These are phyloP conservation scores for Penicillium palitans DNA, from an alignment of 2,329 filamentous ascomycete genomes.

Conservation along the genomic window DNA sequence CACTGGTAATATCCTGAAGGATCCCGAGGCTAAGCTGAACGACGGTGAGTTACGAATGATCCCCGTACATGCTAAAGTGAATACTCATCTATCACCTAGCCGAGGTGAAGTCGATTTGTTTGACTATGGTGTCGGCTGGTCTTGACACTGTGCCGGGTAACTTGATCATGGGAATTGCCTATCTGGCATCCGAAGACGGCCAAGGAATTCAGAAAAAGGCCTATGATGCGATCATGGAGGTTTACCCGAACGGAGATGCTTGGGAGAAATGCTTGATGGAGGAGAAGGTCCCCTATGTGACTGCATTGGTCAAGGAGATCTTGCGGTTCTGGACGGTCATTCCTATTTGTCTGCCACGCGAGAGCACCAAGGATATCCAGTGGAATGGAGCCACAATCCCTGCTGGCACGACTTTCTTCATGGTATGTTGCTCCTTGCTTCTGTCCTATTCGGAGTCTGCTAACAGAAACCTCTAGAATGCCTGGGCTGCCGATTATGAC, in stretches of 20 bases:
- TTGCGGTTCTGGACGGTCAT: slow-evolving; percentile 78
- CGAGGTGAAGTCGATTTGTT: slow-evolving; percentile 76
- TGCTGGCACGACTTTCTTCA: slow-evolving; percentile 75
- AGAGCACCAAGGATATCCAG: slow-evolving; percentile 69
- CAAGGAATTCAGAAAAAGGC: slow-evolving; percentile 70
- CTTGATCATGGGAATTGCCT: slow-evolving; percentile 75
- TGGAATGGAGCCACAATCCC: slow-evolving; percentile 69
- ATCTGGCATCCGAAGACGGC: slow-evolving; percentile 67
- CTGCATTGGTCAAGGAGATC: slow-evolving; percentile 75
- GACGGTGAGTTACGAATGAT: slow-evolving; percentile 50
- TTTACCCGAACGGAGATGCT: slow-evolving; percentile 72
- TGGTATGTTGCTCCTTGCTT: slow-evolving; percentile 50
- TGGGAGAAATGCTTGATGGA: slow-evolving; percentile 72
- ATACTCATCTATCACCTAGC: slow-evolving; percentile 53
- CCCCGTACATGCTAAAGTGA: slow-evolving; percentile 4
- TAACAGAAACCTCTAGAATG: slow-evolving; percentile 51
- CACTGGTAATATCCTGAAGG: slow-evolving; percentile 68
- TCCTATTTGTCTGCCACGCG: slow-evolving; percentile 72
- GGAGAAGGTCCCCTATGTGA: slow-evolving; percentile 75
- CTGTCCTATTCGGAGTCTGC: neutral
- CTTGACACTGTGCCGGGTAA: slow-evolving; percentile 80
- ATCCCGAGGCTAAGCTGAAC: slow-evolving; percentile 68
- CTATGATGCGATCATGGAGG: slow-evolving; percentile 67
- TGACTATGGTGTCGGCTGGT: slow-evolving; percentile 79
- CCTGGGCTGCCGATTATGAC: slow-evolving; percentile 74